A percentile compares a stretch with the other conserved stretches of the same genome.
phyloP scores from a whole-genome alignment of 306 rosid genomes.

The Lathyrus aphaca region DNA sequence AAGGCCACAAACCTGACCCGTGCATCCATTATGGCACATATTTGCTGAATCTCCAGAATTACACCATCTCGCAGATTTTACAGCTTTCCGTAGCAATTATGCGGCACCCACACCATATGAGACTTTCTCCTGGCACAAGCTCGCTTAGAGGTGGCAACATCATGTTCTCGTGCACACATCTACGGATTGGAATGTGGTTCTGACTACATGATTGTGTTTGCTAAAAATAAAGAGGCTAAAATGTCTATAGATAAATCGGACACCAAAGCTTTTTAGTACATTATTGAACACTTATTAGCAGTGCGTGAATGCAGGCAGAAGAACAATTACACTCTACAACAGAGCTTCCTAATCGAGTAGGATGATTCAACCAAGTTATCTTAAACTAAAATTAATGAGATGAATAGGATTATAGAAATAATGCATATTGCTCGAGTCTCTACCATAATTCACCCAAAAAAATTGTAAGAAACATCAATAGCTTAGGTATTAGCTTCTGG shows the following conservation, averaged over 20 bases:
- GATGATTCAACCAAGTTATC: conserved; percentile 2
- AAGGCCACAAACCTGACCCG: background rate
- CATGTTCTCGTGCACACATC: background rate
- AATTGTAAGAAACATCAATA: background rate
- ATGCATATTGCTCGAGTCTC: conserved; percentile 8
- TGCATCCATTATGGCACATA: background rate
- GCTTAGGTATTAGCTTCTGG: conserved; percentile 14
- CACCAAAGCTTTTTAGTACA: background rate
- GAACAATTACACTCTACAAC: conserved; percentile 17
- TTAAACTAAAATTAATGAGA: conserved; percentile 3
- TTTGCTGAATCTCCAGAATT: background rate
- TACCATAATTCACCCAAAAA: conserved; percentile 13
- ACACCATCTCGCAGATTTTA: background rate
- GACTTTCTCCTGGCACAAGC: background rate
- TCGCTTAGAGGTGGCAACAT: background rate
- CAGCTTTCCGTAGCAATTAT: background rate
- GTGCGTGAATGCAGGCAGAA: background rate
- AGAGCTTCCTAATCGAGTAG: conserved; percentile 23
- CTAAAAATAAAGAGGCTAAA: conserved; percentile 13
- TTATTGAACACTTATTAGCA: background rate
- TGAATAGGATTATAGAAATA: conserved; percentile 1
- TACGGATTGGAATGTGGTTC: background rate
- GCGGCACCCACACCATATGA: background rate
- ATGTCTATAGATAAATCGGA: background rate
- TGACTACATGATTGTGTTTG: background rate